phyloP scores from a whole-genome alignment of 176 grass and related monocot genomes.

The Oryza meyeriana region DNA sequence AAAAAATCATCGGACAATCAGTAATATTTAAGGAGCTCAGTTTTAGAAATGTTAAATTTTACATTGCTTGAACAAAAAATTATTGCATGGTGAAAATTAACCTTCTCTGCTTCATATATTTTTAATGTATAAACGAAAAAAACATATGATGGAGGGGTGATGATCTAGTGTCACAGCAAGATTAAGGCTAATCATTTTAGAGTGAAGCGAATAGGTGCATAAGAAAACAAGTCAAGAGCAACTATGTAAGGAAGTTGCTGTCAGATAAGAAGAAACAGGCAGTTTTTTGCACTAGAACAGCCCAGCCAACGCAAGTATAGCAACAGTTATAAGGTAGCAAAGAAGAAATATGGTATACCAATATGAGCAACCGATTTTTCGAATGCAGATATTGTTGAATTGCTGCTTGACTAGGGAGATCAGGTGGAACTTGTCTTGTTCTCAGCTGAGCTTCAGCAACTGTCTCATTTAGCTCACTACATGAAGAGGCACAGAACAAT shows the following conservation, averaged over 20 bases:
- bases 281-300: conserved; percentile 1
- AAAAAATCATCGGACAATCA: background rate
- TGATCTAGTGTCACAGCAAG: conserved; percentile 8
- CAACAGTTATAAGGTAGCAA: conserved; percentile 8
- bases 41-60: background rate
- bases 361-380: conserved; percentile 85
- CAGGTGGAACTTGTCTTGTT: conserved; percentile 94
- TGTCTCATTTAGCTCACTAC: conserved; percentile 90
- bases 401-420: conserved; percentile 53
- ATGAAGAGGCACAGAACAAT: conserved; percentile 25
- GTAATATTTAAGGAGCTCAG: background rate
- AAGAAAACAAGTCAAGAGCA: background rate
- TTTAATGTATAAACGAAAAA: background rate
- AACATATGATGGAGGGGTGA: background rate
- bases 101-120: background rate
- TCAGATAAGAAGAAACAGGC: background rate
- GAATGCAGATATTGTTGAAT: conserved; percentile 70
- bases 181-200: background rate
- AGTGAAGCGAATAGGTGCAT: background rate
- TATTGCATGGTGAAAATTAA: background rate
- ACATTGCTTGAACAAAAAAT: background rate
- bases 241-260: background rate
- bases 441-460: conserved; percentile 88
- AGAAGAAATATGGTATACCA: conserved; percentile 50
- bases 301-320: background rate